Evolutionary conservation across 1,284 basidiomycete genomes (phyloP).

Genomic region (Stygiomarasmius scandens): DNA sequence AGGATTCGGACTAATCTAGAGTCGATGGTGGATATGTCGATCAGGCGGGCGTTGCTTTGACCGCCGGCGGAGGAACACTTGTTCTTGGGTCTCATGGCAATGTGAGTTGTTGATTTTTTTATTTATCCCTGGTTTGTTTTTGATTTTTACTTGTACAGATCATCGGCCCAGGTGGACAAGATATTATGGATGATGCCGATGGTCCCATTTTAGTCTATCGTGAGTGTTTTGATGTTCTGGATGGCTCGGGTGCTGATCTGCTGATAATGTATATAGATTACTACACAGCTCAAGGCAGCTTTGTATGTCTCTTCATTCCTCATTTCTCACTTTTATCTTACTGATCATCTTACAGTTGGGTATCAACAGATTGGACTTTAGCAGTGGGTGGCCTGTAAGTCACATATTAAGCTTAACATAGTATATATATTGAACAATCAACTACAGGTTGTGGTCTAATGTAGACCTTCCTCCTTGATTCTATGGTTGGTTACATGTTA

Average conservation of each 20-base stretch:
- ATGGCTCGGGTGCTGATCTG: background rate
- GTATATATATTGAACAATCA: too few relatives aligned
- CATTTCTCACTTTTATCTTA: too few relatives aligned
- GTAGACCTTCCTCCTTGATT: too few relatives aligned
- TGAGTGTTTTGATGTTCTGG: conserved; percentile 23
- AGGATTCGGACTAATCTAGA: too few relatives aligned
- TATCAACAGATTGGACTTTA: conserved; percentile 47
- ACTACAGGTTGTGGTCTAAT: too few relatives aligned
- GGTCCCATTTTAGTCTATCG: conserved; percentile 46
- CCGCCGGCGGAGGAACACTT: conserved; percentile 55
- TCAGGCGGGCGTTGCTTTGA: conserved; percentile 44
- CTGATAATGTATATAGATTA: conserved; percentile 40
- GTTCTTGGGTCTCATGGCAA: conserved; percentile 50
- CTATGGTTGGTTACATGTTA: too few relatives aligned
- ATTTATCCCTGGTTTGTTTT: background rate
- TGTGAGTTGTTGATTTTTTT: conserved; percentile 26
- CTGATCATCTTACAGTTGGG: conserved; percentile 37
- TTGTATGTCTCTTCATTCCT: conserved; percentile 29
- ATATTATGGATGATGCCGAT: conserved; percentile 38
- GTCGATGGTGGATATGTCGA: conserved; percentile 51
- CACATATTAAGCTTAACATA: too few relatives aligned
- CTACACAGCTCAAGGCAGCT: conserved; percentile 45
- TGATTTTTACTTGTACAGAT: conserved; percentile 31
- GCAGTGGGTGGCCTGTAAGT: conserved; percentile 34
- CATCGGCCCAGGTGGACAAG: conserved; percentile 49